These are phyloP conservation scores for Linum lewisii DNA, from an alignment of 345 rosid species.

Conservation along the genomic window DNA sequence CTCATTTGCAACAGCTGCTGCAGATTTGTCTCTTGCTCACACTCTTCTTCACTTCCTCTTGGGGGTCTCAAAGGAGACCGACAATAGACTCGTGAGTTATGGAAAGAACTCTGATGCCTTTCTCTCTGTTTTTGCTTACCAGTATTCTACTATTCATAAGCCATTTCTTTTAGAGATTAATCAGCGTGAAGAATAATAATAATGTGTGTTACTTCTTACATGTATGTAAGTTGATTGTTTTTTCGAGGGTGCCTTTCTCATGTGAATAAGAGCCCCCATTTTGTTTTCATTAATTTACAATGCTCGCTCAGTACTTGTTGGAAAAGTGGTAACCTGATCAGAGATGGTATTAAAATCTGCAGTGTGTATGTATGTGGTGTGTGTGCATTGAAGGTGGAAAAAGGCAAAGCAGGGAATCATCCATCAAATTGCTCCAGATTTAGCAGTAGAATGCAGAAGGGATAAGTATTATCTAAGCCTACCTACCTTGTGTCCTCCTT, in stretches of 20 bases:
- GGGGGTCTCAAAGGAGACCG: constrained; percentile 25
- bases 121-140: constrained; percentile 23
- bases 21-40: constrained; percentile 10
- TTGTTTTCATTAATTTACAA: constrained; percentile 14
- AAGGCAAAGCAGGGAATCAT: no score
- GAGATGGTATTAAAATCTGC: no score
- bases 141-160: constrained; percentile 19
- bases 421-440: neutral
- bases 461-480: no score
- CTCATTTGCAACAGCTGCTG: neutral
- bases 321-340: no score
- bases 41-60: constrained; percentile 7
- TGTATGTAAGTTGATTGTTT: constrained; percentile 29
- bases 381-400: no score
- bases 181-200: constrained; percentile 25
- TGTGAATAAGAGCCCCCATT: constrained; percentile 40
- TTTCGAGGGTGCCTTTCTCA: constrained; percentile 26
- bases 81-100: constrained; percentile 1
- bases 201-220: constrained; percentile 27
- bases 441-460: no score
- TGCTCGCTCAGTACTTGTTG: no score
- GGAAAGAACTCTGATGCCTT: constrained; percentile 18
- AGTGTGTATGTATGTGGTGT: no score
- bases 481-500: no score
- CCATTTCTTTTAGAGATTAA: constrained; percentile 26